Evolutionary conservation across 331 rosid species (phyloP), one percentile per base, ranked within the genome.

Genomic region (Acacia pycnantha): DNA sequence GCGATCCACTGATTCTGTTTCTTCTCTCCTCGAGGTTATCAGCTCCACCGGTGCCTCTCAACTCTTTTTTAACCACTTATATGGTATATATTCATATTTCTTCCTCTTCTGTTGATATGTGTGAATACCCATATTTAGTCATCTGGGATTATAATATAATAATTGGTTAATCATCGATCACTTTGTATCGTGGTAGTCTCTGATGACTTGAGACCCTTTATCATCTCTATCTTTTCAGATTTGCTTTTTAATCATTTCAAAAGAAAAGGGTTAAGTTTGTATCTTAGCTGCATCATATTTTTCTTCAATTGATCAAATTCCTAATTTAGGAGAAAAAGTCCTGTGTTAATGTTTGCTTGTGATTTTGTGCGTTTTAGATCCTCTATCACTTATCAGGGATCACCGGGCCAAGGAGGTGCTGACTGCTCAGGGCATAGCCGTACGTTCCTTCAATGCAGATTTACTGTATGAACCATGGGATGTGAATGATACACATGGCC

Each of bases 401-500:
- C 98, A 92, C 66, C 81, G 90, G 77, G 89, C 90, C 3, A 94
- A 91, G 90, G 97, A 91, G 88, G 87, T 92, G 78, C 88, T 94
- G 43, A 87, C 86, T 62, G 85, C 90, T 19, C 93, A 88, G 47
- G 98, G 98, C 73, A 85, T 94, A 77, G 86, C 86, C 54, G 97
- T 94, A 59, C 92, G 93, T 35, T 92, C 98, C 84, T 92, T 87
- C 77, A 94, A 94, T 74, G 97, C 98, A 2, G 98, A 94, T 85
- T 90, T 94, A 70, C 88, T 94, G 66, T 94, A 94, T 69, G 98
- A 92, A 83, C 98, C 98, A 8, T 94, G 98, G 98, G 98, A 94
- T 78, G 93, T 94, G 47, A 92, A 88, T 80, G 97, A 94, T 79
- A 93, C 78, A 11, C 72, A 88, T 41, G 97, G 92, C 82, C 92